Base-by-base conservation (phyloP, 2,329 filamentous ascomycete genomes). In the Alternaria consortialis region DNA sequence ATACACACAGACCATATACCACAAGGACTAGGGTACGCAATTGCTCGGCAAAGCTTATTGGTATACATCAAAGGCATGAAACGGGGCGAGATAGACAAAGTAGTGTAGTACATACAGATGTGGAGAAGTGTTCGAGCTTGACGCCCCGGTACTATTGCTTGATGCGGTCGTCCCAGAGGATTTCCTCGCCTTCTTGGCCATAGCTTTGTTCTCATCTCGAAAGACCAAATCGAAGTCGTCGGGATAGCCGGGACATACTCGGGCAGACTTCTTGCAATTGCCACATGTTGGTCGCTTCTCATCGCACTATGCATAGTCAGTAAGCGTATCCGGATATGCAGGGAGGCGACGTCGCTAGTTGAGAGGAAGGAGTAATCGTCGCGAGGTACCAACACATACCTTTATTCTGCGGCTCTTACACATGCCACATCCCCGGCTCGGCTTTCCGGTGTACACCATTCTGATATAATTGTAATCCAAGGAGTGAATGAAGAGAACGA, bases 151-250 rank as follows among this genome's bases (percentile, higher is more conserved):
- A 48, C 60, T 72, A 51, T 62, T 65, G 48, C 59, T 64, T 31
- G 62, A 52, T 37, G 63, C 60, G 27, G 54, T 67, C 20, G 69
- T 67, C 2, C 66, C 68, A 13, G 71, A 73, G 1, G 67, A 61
- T 55, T 85, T 87, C 57, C 84, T 84, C 15, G 86, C 88, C 70
- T 88, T 84, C 63, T 85, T 83, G 70, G 88, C 88, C 34, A 89
- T 90, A 1, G 88, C 88, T 66, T 87, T 86, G 29, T 89, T 91
- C 79, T 91, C 89, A 74, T 91, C 90, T 57, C 90, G 87, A 69
- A 91, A 91, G 56, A 92, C 86, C 25, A 91, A 79, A 68, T 92
- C 90, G 68, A 91, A 90, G 66, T 91, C 88, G 71, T 91, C 87
- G 74, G 87, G 74, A 58, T 75, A 78, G 2, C 75, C 75, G 27